phyloP scores from a whole-genome alignment of 345 rosid species.

The Gynandropsis gynandra region DNA sequence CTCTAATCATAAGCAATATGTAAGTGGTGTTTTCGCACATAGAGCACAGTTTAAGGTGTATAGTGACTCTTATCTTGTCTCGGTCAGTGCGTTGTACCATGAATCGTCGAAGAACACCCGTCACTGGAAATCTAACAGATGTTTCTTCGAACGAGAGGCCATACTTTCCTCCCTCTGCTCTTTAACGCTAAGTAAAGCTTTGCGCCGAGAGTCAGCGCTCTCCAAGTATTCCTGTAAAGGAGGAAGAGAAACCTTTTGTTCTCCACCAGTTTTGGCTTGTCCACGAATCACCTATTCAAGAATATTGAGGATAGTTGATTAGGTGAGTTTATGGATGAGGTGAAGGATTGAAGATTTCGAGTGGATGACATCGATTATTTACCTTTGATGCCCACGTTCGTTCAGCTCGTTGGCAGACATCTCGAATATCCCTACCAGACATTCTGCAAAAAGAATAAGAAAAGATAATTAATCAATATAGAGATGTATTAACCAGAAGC shows the following conservation, averaged over 20 bases:
- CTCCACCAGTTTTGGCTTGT: slow-evolving; percentile 34
- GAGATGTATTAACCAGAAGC: background rate
- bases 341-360: background rate
- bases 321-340: background rate
- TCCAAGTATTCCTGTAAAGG: slow-evolving; percentile 57
- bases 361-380: background rate
- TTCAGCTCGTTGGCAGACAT: slow-evolving; percentile 91
- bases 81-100: no score
- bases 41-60: no score
- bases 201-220: slow-evolving; percentile 46
- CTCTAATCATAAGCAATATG: no score
- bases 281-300: slow-evolving; percentile 63
- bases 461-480: background rate
- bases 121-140: slow-evolving; percentile 38
- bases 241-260: slow-evolving; percentile 44
- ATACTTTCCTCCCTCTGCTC: slow-evolving; percentile 28
- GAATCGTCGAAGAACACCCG: no score
- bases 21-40: no score
- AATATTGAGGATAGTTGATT: background rate
- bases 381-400: slow-evolving; percentile 95
- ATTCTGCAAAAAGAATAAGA: slow-evolving; percentile 38
- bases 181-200: slow-evolving; percentile 35
- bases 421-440: slow-evolving; percentile 89
- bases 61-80: no score
- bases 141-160: slow-evolving; percentile 24